Base-by-base conservation (phyloP, 306 rosid genomes). In the Medicago ruthenica region DNA sequence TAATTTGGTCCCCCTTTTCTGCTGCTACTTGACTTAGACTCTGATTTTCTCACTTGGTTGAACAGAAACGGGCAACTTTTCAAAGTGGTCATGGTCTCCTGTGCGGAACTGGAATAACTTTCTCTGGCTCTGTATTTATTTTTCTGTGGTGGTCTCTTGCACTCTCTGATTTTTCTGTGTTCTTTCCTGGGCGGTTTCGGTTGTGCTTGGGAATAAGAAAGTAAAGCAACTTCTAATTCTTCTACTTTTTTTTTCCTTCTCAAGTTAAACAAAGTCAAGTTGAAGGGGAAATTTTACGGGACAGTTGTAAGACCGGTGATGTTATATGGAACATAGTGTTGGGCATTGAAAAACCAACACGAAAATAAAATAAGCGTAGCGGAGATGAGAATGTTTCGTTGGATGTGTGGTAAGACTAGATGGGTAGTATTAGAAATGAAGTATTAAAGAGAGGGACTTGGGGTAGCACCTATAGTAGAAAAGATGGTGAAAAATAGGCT, bases 11-110 rank as follows among this genome's bases (percentile, higher is more conserved):
- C 9, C 12, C 54, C 12, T 34, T 8, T 41, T 24, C 61, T 12
- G 78, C 51, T 53, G 50, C 21, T 14, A 16, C 58, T n/a, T 10
- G 24, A 50, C 18, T 34, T 64, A n/a, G 31, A 24, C 14, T 78
- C 57, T 70, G 40, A 78, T 48, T 42, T 42, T 50, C 24, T 70
- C 69, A 65, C 54, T 41, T 63, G 60, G 70, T 63, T 64, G 42
- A 68, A 58, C 27, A 77, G 51, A 76, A 77, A 58, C 61, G 31
- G 54, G 31, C 27, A 58, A n/a, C 63, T 73, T 53, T 59, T 76
- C 65, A 65, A 57, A 64, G 37, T 54, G 41, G 10, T 64, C 61
- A 41, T 53, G 74, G 24, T 67, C 63, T 69, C 68, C 12, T 54
- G 74, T 34, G 24, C 41, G 16, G 66, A 76, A 51, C 17, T 76